These are phyloP conservation scores for Pichia sp. DNA, from an alignment of 1,139 yeast species.

Conservation along the genomic window DNA sequence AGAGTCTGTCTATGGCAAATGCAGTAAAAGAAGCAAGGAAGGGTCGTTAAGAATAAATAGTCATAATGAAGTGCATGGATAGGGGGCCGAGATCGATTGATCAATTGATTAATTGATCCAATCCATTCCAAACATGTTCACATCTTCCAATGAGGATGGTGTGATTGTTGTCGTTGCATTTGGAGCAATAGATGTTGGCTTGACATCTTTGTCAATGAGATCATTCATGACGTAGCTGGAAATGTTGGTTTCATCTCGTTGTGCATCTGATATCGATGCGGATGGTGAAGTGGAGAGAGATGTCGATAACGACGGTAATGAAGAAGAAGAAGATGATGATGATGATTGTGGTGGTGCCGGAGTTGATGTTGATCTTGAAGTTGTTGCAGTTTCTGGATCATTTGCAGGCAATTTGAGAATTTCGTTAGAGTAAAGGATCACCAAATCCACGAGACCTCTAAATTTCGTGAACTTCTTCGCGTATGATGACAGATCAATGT, in stretches of 20 bases:
- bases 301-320: not conserved
- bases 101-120: not conserved
- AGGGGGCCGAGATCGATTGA: not conserved
- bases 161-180: too few relatives aligned
- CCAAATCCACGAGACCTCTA: conserved; percentile 13
- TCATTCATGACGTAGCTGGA: not conserved
- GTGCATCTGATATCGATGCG: too few relatives aligned
- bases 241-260: not conserved
- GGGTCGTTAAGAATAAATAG: not conserved
- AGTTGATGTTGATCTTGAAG: not conserved
- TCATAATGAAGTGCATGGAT: too few relatives aligned
- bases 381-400: conserved; percentile 1
- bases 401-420: conserved; percentile 4
- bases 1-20: not conserved
- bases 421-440: conserved; percentile 15
- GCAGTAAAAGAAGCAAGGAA: not conserved
- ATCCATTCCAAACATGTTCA: too few relatives aligned
- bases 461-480: conserved; percentile 6
- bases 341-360: not conserved
- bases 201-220: not conserved
- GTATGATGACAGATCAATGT: conserved; percentile 6
- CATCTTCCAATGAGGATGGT: too few relatives aligned
- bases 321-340: not conserved
- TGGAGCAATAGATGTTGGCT: too few relatives aligned
- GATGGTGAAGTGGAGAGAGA: not conserved